These are phyloP conservation scores for Gryganskiella cystojenkinii DNA, from an alignment of 192 early-diverging fungal species.

Conservation along the genomic window DNA sequence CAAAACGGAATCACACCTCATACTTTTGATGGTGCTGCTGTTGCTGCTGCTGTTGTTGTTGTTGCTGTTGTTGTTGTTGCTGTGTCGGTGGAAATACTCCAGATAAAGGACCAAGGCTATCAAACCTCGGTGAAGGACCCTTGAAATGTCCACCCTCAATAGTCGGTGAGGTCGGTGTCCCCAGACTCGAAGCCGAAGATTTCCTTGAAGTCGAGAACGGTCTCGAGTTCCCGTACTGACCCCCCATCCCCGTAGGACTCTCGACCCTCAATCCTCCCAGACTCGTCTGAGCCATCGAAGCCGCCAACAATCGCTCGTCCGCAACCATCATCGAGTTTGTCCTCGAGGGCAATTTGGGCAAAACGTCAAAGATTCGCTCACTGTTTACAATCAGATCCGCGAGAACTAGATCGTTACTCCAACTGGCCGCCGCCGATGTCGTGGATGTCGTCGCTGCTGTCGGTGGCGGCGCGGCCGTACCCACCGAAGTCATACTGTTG, in stretches of 20 bases:
- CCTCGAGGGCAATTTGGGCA: constrained; percentile 33
- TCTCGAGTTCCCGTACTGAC: background rate
- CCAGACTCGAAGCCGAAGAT: constrained; percentile 18
- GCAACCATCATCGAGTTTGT: constrained; percentile 17
- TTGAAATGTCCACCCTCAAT: constrained; percentile 15
- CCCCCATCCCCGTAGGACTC: background rate
- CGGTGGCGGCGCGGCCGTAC: background rate
- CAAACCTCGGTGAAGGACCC: constrained; percentile 37
- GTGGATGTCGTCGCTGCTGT: constrained; percentile 7
- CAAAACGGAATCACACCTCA: no score
- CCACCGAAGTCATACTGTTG: background rate
- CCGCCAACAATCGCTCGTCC: constrained; percentile 7
- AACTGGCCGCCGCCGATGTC: constrained; percentile 36
- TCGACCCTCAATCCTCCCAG: background rate
- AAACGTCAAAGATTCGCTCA: constrained; percentile 32
- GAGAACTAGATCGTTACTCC: constrained; percentile 44
- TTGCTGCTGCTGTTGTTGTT: constrained; percentile 11
- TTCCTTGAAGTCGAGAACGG: constrained; percentile 19
- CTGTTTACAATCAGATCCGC: constrained; percentile 46
- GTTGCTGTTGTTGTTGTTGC: constrained; percentile 16
- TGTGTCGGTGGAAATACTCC: background rate
- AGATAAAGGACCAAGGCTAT: constrained; percentile 33
- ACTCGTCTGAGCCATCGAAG: background rate
- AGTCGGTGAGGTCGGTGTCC: constrained; percentile 28
- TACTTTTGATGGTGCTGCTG: constrained; percentile 8